These are phyloP conservation scores for Podospora bellae-mahoneyi DNA, from an alignment of 495 filamentous ascomycete genomes.

Conservation along the genomic window DNA sequence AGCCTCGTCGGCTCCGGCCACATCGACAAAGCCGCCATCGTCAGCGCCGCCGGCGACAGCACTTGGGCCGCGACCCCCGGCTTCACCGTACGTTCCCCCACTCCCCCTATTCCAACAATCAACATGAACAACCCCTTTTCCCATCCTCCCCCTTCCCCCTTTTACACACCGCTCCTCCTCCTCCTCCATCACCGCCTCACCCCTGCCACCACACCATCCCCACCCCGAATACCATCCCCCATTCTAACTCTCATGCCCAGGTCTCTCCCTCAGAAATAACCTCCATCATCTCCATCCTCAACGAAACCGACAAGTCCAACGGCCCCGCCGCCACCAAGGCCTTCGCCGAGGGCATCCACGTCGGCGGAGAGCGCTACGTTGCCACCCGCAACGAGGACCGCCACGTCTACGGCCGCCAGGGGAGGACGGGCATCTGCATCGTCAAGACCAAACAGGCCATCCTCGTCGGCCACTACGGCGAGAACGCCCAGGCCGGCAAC, in stretches of 20 bases:
- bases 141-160: too few species aligned
- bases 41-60: conserved; percentile 75
- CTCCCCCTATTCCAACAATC: conserved; percentile 6
- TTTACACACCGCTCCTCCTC: neutral
- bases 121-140: neutral
- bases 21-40: conserved; percentile 84
- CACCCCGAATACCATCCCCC: too few species aligned
- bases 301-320: conserved; percentile 28
- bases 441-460: conserved; percentile 82
- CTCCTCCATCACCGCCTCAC: neutral
- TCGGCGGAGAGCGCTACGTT: conserved; percentile 70
- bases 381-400: conserved; percentile 67
- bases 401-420: conserved; percentile 84
- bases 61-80: conserved; percentile 71
- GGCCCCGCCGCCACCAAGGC: conserved; percentile 47
- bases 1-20: conserved; percentile 82
- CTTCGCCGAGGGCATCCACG: conserved; percentile 60
- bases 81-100: conserved; percentile 61
- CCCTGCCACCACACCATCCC: neutral
- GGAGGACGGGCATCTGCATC: conserved; percentile 72
- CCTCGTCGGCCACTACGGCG: conserved; percentile 80
- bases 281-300: conserved; percentile 44
- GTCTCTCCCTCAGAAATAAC: conserved; percentile 47
- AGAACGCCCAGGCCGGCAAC: conserved; percentile 61
- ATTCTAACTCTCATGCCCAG: neutral